These are phyloP conservation scores for Silene conica DNA, from an alignment of 148 eudicot genomes.

Conservation along the genomic window DNA sequence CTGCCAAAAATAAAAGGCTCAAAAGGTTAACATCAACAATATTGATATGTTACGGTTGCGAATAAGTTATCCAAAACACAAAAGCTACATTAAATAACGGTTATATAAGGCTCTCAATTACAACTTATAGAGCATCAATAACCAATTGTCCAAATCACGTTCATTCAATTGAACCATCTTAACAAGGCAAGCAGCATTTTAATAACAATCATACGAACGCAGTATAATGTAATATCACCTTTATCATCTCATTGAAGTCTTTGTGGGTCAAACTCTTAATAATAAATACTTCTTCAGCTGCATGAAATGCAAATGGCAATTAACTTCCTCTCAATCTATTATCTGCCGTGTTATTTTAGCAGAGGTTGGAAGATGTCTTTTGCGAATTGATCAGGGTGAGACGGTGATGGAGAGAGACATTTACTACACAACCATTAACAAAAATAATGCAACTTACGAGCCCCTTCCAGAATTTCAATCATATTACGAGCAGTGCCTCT, in stretches of 20 bases:
- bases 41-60: background rate
- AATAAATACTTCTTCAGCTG: slow-evolving; percentile 91
- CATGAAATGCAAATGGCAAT: slow-evolving; percentile 25
- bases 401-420: background rate
- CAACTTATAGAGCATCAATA: no score
- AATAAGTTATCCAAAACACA: background rate
- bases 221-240: slow-evolving; percentile 44
- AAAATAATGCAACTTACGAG: slow-evolving; percentile 44
- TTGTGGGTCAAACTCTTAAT: slow-evolving; percentile 93
- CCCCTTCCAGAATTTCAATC: slow-evolving; percentile 79
- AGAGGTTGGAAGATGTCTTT: background rate
- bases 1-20: slow-evolving; percentile 35
- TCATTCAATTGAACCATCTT: background rate
- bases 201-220: slow-evolving; percentile 10
- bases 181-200: background rate
- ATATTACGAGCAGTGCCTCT: slow-evolving; percentile 98
- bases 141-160: background rate
- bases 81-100: background rate
- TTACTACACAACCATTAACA: background rate
- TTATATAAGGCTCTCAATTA: no score
- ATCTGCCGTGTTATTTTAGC: background rate
- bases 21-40: slow-evolving; percentile 19
- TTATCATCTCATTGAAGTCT: slow-evolving; percentile 88
- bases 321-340: slow-evolving; percentile 1
- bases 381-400: background rate